Conservation (phyloP, 805 yeast species). For the Wickerhamiella qilinensis region DNA sequence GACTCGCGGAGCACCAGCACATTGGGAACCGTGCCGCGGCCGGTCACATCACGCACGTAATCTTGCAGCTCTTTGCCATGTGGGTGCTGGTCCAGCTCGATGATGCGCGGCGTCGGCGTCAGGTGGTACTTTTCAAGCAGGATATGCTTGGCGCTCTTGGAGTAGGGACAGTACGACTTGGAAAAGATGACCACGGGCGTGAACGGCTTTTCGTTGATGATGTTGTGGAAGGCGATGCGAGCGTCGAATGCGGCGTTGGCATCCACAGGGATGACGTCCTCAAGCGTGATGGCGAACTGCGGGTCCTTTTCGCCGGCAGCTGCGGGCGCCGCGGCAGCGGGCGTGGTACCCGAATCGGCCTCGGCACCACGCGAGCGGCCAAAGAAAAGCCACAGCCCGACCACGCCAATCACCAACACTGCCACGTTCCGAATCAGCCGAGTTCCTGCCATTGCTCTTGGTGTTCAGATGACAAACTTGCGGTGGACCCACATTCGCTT, state of each 20-base stretch:
- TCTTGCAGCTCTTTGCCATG: conserved; percentile 64
- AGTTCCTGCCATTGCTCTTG: too few relatives aligned
- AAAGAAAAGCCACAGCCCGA: too few relatives aligned
- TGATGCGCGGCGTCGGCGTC: conserved; percentile 53
- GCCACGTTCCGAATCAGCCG: too few relatives aligned
- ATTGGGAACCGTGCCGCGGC: conserved; percentile 83
- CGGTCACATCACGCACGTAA: conserved; percentile 50
- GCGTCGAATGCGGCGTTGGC: conserved; percentile 3
- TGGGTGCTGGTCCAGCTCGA: conserved; percentile 69
- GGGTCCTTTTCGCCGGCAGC: not conserved
- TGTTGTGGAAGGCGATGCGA: conserved; percentile 5
- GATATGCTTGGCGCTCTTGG: conserved; percentile 52
- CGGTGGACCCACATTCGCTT: too few relatives aligned
- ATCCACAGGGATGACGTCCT: conserved; percentile 1
- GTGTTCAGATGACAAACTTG: too few relatives aligned
- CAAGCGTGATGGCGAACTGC: not conserved
- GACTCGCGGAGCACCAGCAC: conserved; percentile 57
- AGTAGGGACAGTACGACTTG: conserved; percentile 54
- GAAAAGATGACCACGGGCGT: conserved; percentile 31
- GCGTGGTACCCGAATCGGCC: not conserved
- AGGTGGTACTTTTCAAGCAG: conserved; percentile 48
- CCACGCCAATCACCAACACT: too few relatives aligned
- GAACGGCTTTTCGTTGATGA: conserved; percentile 6
- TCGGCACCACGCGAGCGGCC: too few relatives aligned
- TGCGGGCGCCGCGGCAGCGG: not conserved